A percentile compares a stretch with the other conserved stretches of the same genome.
These are phyloP conservation scores for Auxenochlorella pyrenoidosa DNA, from an alignment of 139 green algal genomes.

Conservation along the genomic window DNA sequence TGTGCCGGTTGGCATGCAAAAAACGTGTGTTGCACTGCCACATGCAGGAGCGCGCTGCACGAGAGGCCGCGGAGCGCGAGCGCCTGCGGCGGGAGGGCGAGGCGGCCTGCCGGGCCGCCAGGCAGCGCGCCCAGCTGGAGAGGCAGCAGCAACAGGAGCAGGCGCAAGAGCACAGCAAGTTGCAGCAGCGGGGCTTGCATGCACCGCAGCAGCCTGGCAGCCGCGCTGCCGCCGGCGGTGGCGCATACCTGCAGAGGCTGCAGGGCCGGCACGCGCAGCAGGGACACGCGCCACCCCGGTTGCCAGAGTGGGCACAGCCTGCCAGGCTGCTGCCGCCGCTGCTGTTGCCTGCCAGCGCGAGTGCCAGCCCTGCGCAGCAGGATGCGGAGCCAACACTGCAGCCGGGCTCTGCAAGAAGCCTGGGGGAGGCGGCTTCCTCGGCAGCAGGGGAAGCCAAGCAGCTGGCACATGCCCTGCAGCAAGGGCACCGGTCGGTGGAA, in stretches of 20 bases:
- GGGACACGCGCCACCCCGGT: background rate
- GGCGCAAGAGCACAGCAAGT: background rate
- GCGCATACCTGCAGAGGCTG: background rate
- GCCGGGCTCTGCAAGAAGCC: background rate
- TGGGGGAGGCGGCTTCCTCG: background rate
- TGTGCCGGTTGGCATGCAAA: background rate
- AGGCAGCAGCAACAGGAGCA: background rate
- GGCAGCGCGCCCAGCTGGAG: background rate
- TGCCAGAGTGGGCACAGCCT: background rate
- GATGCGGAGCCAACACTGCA: background rate
- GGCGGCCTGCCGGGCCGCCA: background rate
- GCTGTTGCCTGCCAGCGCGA: background rate
- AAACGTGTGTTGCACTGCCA: too few relatives aligned
- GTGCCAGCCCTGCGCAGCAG: background rate
- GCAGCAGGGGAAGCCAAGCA: too few relatives aligned
- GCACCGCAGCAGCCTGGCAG: background rate
- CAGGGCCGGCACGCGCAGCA: background rate
- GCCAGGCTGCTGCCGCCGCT: constrained; percentile 5
- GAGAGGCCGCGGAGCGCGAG: constrained; percentile 19
- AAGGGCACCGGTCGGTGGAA: background rate
- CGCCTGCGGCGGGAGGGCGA: background rate
- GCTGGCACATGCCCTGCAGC: too few relatives aligned
- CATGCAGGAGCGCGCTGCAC: constrained; percentile 9
- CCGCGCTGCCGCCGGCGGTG: background rate
- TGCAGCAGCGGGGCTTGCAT: background rate